These are phyloP conservation scores for Saccharomycopsis oosterbeekiorum DNA, from an alignment of 805 yeast species.

Conservation along the genomic window DNA sequence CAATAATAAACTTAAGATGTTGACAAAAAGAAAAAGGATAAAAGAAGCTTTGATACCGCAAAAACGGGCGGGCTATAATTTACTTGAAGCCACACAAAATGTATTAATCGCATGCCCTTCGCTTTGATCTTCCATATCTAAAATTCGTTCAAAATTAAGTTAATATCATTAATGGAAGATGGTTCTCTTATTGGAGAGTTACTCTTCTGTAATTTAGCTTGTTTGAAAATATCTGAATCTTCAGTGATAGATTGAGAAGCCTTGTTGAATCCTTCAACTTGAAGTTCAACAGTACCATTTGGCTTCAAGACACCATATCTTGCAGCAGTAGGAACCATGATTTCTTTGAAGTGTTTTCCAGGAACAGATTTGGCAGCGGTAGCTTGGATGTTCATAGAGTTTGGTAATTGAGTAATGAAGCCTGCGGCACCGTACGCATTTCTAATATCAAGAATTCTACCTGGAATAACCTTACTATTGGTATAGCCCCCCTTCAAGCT, in stretches of 20 bases:
- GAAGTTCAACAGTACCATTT: conserved; percentile 29
- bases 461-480: conserved; percentile 48
- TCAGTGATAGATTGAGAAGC: not conserved
- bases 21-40: not conserved
- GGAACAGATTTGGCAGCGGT: conserved; percentile 28
- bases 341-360: conserved; percentile 35
- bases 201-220: not conserved
- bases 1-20: not conserved
- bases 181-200: not conserved
- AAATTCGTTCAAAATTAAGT: conserved; percentile 1
- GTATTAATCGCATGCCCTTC: not conserved
- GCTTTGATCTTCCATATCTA: not conserved
- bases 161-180: not conserved
- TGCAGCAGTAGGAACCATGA: conserved; percentile 34
- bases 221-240: conserved; percentile 3
- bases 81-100: no score
- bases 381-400: conserved; percentile 26
- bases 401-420: conserved; percentile 31
- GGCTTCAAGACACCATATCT: conserved; percentile 29
- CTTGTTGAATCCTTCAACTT: conserved; percentile 2
- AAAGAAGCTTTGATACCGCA: not conserved
- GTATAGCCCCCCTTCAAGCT: conserved; percentile 53
- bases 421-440: conserved; percentile 48
- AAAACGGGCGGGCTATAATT: no score
- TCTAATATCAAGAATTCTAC: conserved; percentile 46